Evolutionary conservation across 1,284 basidiomycete genomes (phyloP), one percentile per base, ranked within the genome.

Genomic region (Irpex rosettiformis): DNA sequence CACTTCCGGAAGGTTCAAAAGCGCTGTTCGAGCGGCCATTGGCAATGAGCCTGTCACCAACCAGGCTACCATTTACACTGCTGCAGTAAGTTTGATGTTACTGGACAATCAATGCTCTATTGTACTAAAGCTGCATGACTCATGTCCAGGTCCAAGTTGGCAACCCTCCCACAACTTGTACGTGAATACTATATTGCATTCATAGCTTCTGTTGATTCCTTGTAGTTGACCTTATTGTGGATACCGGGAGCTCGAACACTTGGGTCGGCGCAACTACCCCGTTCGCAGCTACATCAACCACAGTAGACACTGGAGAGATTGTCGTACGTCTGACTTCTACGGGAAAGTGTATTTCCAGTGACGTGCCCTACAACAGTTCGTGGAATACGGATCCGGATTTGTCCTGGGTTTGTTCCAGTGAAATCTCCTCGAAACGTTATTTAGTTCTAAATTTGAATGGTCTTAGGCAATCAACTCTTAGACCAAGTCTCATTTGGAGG

Each of bases 241-340:
- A 71, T 45, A 69, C 68, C 2, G 70, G 70, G n/a, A 69, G 68
- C 56, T 85, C 84, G 22, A 86, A 85, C 72, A 88, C 84, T 5
- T 88, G 86, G 85, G 72, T 87, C 49, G 84, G 85, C 24, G 82
- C 57, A 21, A 30, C 18, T 22, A 22, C 40, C 22, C 51, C 84
- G 10, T 61, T 30, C 18, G 69, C 58, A 18, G 11, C 69, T 1
- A 55, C 42, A 13, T 21, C 37, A 13, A 47, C 40, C 24, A 53
- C 51, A 6, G 11, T 16, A 10, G 40, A 53, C 29, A 58, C 57
- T 2, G 57, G 57, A 18, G 40, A 29, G 1, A 28, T 43, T 16
- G 27, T 58, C 16, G 57, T 58, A 30, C 7, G 57, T 54, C 3
- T 16, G 16, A 8, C 13, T 28, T 43, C 27, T 25, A 5, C 11